These are phyloP conservation scores for Metarhizium sp. DNA, from an alignment of 2,329 filamentous ascomycete genomes.

Conservation along the genomic window DNA sequence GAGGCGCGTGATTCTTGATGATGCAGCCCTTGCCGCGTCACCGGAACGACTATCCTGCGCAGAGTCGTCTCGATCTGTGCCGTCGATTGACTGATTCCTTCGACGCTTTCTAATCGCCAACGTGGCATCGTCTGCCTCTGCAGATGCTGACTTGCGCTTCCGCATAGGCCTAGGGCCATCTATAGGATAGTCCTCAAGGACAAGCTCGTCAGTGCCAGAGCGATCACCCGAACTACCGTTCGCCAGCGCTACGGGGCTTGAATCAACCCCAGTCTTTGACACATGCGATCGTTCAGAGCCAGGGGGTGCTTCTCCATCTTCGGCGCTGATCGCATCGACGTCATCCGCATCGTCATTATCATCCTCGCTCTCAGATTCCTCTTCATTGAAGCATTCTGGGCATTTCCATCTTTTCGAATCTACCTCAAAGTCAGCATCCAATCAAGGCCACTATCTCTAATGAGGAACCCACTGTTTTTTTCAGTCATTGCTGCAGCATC, in stretches of 20 bases:
- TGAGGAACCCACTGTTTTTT: constrained; percentile 18
- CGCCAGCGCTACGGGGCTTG: constrained; percentile 29
- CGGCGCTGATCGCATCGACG: constrained; percentile 13
- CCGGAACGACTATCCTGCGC: constrained; percentile 16
- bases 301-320: constrained; percentile 13
- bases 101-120: constrained; percentile 44
- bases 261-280: constrained; percentile 31
- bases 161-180: constrained; percentile 70
- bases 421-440: constrained; percentile 19
- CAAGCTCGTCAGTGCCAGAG: constrained; percentile 66
- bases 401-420: constrained; percentile 40
- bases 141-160: constrained; percentile 75
- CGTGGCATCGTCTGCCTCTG: constrained; percentile 48
- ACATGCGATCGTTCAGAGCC: constrained; percentile 18
- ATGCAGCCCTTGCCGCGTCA: constrained; percentile 16
- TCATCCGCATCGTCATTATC: constrained; percentile 21
- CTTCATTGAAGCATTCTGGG: constrained; percentile 33
- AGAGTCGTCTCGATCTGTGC: constrained; percentile 25
- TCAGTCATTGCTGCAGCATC: constrained; percentile 40
- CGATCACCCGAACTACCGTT: constrained; percentile 27
- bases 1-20: constrained; percentile 50
- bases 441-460: background rate
- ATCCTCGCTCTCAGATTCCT: constrained; percentile 15
- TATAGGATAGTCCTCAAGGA: constrained; percentile 62
- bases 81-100: constrained; percentile 36